A percentile compares a stretch with the other conserved stretches of the same genome.
These are phyloP conservation scores for Exsudoporus floridanus DNA, from an alignment of 1,284 basidiomycete species.

Conservation along the genomic window DNA sequence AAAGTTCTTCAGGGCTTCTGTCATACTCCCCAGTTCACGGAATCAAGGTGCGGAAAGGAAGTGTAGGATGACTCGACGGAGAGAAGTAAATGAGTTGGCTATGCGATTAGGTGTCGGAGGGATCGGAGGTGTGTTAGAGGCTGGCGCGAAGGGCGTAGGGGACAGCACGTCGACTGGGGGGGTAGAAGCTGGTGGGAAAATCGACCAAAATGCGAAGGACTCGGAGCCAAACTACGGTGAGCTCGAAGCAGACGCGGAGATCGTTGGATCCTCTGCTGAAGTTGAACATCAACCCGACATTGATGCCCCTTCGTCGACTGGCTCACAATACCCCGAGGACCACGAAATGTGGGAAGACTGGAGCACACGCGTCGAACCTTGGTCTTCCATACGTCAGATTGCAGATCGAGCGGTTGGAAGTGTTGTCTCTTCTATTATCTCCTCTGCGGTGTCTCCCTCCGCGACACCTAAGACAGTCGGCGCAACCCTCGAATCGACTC, in stretches of 20 bases:
- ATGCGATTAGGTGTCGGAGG: conserved; percentile 77
- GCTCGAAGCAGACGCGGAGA: conserved; percentile 15
- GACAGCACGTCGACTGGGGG: conserved; percentile 9
- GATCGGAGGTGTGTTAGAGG: conserved; percentile 67
- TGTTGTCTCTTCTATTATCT: conserved; percentile 45
- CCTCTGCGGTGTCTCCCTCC: conserved; percentile 10
- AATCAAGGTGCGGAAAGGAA: conserved; percentile 55
- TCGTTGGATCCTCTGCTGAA: conserved; percentile 19
- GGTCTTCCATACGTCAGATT: conserved; percentile 66
- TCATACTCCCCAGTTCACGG: conserved; percentile 67
- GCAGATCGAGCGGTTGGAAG: conserved; percentile 72
- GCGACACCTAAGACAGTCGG: conserved; percentile 32
- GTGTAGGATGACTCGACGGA: conserved; percentile 59
- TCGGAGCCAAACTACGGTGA: conserved; percentile 13
- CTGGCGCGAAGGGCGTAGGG: conserved; percentile 11
- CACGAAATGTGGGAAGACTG: conserved; percentile 68
- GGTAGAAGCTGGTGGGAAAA: conserved; percentile 12
- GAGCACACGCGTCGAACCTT: conserved; percentile 64
- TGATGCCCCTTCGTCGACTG: background rate
- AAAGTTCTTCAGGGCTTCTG: conserved; percentile 68
- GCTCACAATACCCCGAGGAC: conserved; percentile 23
- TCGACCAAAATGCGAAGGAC: conserved; percentile 4
- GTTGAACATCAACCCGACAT: conserved; percentile 1
- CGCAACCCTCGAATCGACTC: conserved; percentile 50
- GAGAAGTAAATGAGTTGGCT: conserved; percentile 75